A percentile compares a stretch with the other conserved stretches of the same genome.
Conservation (phyloP, 257 asterid species). For the Anisodus tanguticus region DNA sequence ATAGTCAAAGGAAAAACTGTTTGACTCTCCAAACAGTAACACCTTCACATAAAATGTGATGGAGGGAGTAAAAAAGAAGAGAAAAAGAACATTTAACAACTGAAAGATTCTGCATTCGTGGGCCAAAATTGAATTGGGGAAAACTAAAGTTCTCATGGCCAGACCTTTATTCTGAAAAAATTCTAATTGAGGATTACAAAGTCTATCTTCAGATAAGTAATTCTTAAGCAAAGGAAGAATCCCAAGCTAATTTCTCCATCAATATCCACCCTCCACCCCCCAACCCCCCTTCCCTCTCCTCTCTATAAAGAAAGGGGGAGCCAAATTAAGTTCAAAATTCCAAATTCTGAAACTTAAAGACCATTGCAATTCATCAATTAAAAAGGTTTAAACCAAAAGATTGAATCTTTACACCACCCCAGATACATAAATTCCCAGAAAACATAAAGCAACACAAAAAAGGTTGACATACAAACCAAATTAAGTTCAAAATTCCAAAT, state of each 20-base stretch:
- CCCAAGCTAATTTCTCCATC: slow-evolving; percentile 1
- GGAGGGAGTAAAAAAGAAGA: neutral
- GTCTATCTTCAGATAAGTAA: neutral
- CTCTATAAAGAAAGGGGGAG: neutral
- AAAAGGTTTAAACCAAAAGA: no score
- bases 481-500: neutral
- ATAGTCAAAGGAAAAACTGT: neutral
- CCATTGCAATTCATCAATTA: no score
- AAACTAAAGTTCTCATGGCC: neutral
- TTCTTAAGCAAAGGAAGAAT: neutral
- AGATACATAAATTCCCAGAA: no score
- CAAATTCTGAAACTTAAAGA: no score
- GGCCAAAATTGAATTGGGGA: neutral
- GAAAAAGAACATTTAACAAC: neutral
- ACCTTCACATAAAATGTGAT: neutral
- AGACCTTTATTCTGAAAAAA: neutral
- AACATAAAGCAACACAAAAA: neutral
- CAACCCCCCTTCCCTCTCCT: neutral
- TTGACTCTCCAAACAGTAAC: neutral
- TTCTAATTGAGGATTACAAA: neutral
- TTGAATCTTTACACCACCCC: no score
- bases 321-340: no score
- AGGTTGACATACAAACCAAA: neutral
- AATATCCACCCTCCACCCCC: neutral
- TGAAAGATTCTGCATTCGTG: neutral